Evolutionary conservation across 1,284 basidiomycete genomes (phyloP).

Genomic region (Apiotrichum akiyoshidainum): DNA sequence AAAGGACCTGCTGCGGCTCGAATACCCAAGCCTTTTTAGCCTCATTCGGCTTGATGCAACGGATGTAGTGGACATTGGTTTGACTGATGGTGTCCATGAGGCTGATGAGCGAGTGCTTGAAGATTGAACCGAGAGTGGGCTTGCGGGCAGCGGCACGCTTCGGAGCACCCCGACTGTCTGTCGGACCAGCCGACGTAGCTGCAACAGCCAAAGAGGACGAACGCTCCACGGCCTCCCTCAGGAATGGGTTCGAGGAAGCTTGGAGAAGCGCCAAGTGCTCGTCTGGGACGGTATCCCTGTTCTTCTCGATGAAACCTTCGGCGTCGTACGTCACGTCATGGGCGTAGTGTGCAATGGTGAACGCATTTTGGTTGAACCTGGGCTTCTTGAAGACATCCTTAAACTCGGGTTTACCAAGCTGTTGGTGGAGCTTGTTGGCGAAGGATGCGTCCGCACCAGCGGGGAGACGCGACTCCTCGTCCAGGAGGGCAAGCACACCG

Average conservation of each 20-base stretch:
- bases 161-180: slow-evolving; percentile 27
- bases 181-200: slow-evolving; percentile 20
- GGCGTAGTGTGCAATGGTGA: slow-evolving; percentile 98
- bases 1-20: slow-evolving; percentile 89
- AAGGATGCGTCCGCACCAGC: slow-evolving; percentile 90
- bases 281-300: slow-evolving; percentile 96
- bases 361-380: slow-evolving; percentile 91
- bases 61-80: slow-evolving; percentile 98
- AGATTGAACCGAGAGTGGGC: slow-evolving; percentile 96
- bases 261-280: slow-evolving; percentile 89
- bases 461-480: slow-evolving; percentile 96
- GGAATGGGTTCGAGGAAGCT: slow-evolving; percentile 81
- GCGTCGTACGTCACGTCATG: slow-evolving; percentile 97
- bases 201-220: slow-evolving; percentile 65
- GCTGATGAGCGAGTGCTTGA: slow-evolving; percentile 89
- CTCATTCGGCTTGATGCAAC: slow-evolving; percentile 99
- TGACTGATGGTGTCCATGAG: slow-evolving; percentile 97
- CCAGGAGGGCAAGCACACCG: slow-evolving; percentile 88
- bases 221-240: slow-evolving; percentile 89
- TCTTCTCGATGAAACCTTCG: slow-evolving; percentile 98
- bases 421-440: slow-evolving; percentile 86
- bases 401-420: slow-evolving; percentile 79
- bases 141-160: slow-evolving; percentile 66
- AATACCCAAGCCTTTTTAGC: slow-evolving; percentile 96
- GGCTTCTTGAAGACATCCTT: slow-evolving; percentile 95